Base-by-base conservation (phyloP, 2,329 filamentous ascomycete species). In the Alternaria arbusti region DNA sequence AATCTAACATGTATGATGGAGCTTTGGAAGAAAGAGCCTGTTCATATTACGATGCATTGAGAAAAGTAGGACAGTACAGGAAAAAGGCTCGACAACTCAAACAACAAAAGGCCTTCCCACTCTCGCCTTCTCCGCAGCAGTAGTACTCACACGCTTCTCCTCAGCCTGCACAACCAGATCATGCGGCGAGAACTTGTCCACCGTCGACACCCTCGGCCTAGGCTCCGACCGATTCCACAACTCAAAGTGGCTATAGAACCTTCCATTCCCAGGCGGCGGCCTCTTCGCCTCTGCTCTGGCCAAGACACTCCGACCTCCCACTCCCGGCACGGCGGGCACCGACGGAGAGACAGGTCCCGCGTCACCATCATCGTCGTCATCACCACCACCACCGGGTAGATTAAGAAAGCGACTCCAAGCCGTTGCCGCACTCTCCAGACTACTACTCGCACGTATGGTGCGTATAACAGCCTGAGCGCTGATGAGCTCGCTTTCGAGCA, bases 371-470 rank as follows among this genome's bases (percentile, higher is more conserved):
- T 22, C 47, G 5, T 22, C 58, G 11, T 57, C 25, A 17, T 49
- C 47, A 22, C 51, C 26, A 5, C 57, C 64, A 12, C 57, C 32
- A 11, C 74, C 74, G 1, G 78, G 77, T 4, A 79, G 54, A 36
- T 79, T 80, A 30, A 79, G 67, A 12, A 71, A 69, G 22, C 73
- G 67, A 30, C 67, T 69, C 78, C 78, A 80, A 3, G 77, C 74
- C 40, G 66, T 64, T 54, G 77, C 71, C 7, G 77, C 73, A 30
- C 72, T 69, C 56, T 76, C 76, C 22, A 81, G 66, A 4, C 66
- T 67, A 51, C 69, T 71, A 44, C 74, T 76, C 15, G 76, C 78
- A 20, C 76, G 74, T 57, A 81, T 76, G 1, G 79, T 80, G 15
- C 78, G 72, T 40, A 81, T 57, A 3, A 78, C 72, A 20, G 75